Percentiles rank a stretch among this genome's conserved stretches.
These are phyloP conservation scores for Rhodosporidiobolus sp. DNA, from an alignment of 768 basidiomycete genomes.

Conservation along the genomic window DNA sequence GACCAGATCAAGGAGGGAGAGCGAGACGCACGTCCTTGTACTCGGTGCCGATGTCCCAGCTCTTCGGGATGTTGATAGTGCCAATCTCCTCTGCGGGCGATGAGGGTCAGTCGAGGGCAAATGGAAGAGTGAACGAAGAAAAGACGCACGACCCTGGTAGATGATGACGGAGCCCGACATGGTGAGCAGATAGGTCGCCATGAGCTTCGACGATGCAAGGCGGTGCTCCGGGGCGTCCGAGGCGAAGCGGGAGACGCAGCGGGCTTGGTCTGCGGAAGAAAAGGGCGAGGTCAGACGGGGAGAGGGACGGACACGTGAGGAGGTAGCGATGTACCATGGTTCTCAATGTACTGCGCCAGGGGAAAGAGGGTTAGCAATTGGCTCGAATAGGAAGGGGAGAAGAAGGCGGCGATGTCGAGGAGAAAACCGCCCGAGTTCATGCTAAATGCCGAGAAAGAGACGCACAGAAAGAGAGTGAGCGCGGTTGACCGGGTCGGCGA, in stretches of 20 bases:
- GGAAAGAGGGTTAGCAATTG: too few species aligned
- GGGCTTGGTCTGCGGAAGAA: conserved; percentile 60
- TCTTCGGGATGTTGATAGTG: conserved; percentile 52
- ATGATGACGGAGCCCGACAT: conserved; percentile 68
- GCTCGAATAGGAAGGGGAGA: too few species aligned
- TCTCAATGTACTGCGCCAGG: conserved; percentile 57
- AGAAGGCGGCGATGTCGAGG: too few species aligned
- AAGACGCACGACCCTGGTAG: conserved; percentile 58
- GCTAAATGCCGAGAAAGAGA: too few species aligned
- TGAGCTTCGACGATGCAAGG: conserved; percentile 61
- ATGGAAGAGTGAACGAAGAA: conserved; percentile 13
- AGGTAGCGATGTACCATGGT: too few species aligned
- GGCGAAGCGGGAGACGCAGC: conserved; percentile 65
- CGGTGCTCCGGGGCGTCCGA: conserved; percentile 63
- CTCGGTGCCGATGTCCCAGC: conserved; percentile 64
- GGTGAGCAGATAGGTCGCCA: conserved; percentile 62
- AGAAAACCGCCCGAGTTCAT: too few species aligned
- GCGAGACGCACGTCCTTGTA: conserved; percentile 57
- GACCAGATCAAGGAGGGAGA: neutral
- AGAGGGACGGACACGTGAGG: too few species aligned
- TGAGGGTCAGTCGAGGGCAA: neutral
- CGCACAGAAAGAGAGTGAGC: conserved; percentile 38
- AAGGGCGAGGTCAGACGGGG: too few species aligned
- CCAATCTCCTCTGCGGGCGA: conserved; percentile 56
- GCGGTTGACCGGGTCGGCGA: conserved; percentile 17